A percentile compares a stretch with the other conserved stretches of the same genome.
Conservation (phyloP, 2,329 filamentous ascomycete genomes). For the Aspergillus arachidicola region DNA sequence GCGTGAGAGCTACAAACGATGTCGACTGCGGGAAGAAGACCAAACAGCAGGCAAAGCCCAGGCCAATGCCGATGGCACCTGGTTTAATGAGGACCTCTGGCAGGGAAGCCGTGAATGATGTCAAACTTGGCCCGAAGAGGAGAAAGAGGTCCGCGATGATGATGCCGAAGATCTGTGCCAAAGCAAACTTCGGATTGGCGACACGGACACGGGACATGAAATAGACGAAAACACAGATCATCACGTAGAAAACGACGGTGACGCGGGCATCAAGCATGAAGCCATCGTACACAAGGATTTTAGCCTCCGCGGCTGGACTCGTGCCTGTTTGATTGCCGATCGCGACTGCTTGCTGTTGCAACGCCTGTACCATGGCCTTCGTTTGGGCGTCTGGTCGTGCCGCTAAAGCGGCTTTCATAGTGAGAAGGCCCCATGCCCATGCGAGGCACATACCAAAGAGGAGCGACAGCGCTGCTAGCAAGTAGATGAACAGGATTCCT, state of each 20-base stretch:
- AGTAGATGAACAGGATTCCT: slow-evolving; percentile 49
- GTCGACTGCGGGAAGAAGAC: slow-evolving; percentile 55
- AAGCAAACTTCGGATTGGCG: slow-evolving; percentile 49
- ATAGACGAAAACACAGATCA: slow-evolving; percentile 51
- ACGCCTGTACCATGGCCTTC: slow-evolving; percentile 31
- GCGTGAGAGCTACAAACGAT: slow-evolving; percentile 46
- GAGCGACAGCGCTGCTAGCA: slow-evolving; percentile 47
- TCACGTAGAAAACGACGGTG: slow-evolving; percentile 36
- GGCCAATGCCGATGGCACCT: slow-evolving; percentile 48
- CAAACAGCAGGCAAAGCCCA: slow-evolving; percentile 48
- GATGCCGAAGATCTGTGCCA: slow-evolving; percentile 51
- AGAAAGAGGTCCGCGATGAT: slow-evolving; percentile 52
- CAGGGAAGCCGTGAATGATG: slow-evolving; percentile 43
- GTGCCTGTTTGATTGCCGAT: slow-evolving; percentile 38
- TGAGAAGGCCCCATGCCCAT: slow-evolving; percentile 53
- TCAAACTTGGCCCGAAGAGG: slow-evolving; percentile 46
- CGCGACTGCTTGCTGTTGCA: slow-evolving; percentile 37
- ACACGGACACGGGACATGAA: slow-evolving; percentile 47
- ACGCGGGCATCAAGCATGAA: slow-evolving; percentile 53
- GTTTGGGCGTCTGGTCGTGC: slow-evolving; percentile 44
- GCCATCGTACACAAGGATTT: slow-evolving; percentile 45
- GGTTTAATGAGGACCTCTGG: slow-evolving; percentile 47
- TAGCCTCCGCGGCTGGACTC: slow-evolving; percentile 29
- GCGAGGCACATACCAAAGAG: slow-evolving; percentile 50
- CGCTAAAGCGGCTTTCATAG: slow-evolving; percentile 52